These are phyloP conservation scores for Sporisorium exsertum DNA, from an alignment of 1,284 basidiomycete genomes.

Conservation along the genomic window DNA sequence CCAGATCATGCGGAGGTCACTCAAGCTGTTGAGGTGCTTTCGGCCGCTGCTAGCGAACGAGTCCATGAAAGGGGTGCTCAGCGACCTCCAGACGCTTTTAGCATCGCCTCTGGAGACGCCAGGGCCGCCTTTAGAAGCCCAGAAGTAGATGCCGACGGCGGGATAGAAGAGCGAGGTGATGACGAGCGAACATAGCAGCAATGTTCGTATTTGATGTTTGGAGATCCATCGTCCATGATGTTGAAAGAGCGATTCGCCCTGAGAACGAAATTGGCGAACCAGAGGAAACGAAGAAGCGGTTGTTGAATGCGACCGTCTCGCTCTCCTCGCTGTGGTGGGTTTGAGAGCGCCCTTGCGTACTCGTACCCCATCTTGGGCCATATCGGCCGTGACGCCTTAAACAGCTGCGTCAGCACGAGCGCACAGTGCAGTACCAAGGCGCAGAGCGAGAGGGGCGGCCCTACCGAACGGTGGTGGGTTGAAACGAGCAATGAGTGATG, in stretches of 20 bases:
- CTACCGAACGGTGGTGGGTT: constrained; percentile 3
- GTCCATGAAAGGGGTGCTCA: constrained; percentile 63
- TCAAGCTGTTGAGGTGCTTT: constrained; percentile 60
- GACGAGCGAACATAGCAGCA: constrained; percentile 90
- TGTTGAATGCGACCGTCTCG: constrained; percentile 31
- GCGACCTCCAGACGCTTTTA: constrained; percentile 60
- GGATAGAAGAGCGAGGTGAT: constrained; percentile 90
- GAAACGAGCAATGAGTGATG: constrained; percentile 2
- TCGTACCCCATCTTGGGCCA: constrained; percentile 21
- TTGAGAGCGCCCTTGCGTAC: constrained; percentile 16
- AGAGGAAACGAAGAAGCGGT: constrained; percentile 35
- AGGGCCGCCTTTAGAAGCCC: constrained; percentile 63
- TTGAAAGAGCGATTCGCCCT: constrained; percentile 42
- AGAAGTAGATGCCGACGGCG: constrained; percentile 67
- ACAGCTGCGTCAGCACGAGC: not conserved
- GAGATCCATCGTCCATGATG: constrained; percentile 63
- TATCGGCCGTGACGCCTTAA: constrained; percentile 18
- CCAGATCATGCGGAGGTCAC: constrained; percentile 67
- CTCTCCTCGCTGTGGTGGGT: constrained; percentile 14
- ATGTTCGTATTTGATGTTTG: constrained; percentile 86
- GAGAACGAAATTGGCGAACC: constrained; percentile 27
- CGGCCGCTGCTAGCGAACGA: constrained; percentile 59
- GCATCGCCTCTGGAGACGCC: constrained; percentile 61
- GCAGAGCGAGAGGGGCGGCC: not conserved
- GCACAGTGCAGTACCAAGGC: constrained; percentile 7